These are phyloP conservation scores for Coemansia sp. DNA, from an alignment of 192 early-diverging fungal genomes.

Conservation along the genomic window DNA sequence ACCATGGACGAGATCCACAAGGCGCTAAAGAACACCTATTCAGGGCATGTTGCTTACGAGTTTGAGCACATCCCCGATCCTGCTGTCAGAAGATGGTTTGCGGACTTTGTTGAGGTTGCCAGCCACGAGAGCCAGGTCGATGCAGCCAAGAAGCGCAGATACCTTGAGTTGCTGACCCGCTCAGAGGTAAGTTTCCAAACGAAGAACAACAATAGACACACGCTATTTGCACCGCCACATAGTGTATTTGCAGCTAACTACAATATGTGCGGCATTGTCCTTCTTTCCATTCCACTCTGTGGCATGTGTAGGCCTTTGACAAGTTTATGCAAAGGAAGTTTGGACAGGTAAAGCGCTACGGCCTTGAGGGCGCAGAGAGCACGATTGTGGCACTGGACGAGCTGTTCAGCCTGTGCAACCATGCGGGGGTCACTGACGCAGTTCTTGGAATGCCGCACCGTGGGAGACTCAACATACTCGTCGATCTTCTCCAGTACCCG, in stretches of 20 bases:
- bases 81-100: slow-evolving; percentile 87
- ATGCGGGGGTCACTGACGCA: slow-evolving; percentile 77
- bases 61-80: slow-evolving; percentile 90
- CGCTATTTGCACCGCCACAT: slow-evolving; percentile 1
- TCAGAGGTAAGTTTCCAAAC: slow-evolving; percentile 62
- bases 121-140: slow-evolving; percentile 16
- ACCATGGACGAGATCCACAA: slow-evolving; percentile 66
- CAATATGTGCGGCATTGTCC: neutral
- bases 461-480: slow-evolving; percentile 89
- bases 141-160: slow-evolving; percentile 64
- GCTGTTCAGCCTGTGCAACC: slow-evolving; percentile 66
- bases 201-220: neutral
- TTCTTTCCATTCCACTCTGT: neutral
- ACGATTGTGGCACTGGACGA: slow-evolving; percentile 91
- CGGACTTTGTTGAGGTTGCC: slow-evolving; percentile 73
- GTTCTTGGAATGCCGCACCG: slow-evolving; percentile 96
- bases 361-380: slow-evolving; percentile 93
- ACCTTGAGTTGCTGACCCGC: slow-evolving; percentile 72
- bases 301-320: slow-evolving; percentile 76
- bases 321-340: slow-evolving; percentile 98
- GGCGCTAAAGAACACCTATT: slow-evolving; percentile 73
- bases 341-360: slow-evolving; percentile 94
- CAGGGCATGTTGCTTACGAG: slow-evolving; percentile 89
- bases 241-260: neutral
- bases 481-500: slow-evolving; percentile 81